Evolutionary conservation across 2,329 filamentous ascomycete species (phyloP), one percentile per base, ranked within the genome.

Genomic region (Diaporthe sp.): DNA sequence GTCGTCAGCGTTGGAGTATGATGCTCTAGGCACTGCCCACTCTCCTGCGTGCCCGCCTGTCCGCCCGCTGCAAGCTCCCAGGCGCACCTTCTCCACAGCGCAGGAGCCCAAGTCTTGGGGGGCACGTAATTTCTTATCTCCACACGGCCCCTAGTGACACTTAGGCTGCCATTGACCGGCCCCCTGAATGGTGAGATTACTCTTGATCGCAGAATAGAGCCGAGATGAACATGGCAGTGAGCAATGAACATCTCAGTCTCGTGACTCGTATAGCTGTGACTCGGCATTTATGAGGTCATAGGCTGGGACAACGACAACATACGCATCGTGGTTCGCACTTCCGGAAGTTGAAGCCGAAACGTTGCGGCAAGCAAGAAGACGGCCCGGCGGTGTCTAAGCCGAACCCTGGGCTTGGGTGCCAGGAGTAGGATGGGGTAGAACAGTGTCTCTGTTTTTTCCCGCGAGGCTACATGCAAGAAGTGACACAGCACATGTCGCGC

Each of bases 121-220:
- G 44, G 25, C 53, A 39, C 37, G 44, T 58, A 57, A 68, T 62
- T 51, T 19, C 25, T 13, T 22, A n/a, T 31, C 44, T n/a, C 8
- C 44, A 10, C 44, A 73, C 71, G 70, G 53, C 28, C 39, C 31
- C 60, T 44, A 39, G 55, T 72, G 70, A 28, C 34, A n/a, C 3
- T 61, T 42, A 61, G 42, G 17, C n/a, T 12, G 55, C 58, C 7
- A 22, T 58, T 61, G 70, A 72, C 70, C 25, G 42, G 58, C 55
- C 71, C 37, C 71, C 71, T 73, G 71, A 62, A 49, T 22, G 60
- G 72, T 68, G 72, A 74, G 42, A 70, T 74, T 67, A 74, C 51
- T 46, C 51, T 25, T 22, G 9, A 34, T 71, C 42, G 55, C 72
- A 25, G 15, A 60, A 55, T 19, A 22, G 73, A 74, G 65, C 62